Conservation (phyloP, 2,329 filamentous ascomycete genomes). For the Trichoderma guizhouense region DNA sequence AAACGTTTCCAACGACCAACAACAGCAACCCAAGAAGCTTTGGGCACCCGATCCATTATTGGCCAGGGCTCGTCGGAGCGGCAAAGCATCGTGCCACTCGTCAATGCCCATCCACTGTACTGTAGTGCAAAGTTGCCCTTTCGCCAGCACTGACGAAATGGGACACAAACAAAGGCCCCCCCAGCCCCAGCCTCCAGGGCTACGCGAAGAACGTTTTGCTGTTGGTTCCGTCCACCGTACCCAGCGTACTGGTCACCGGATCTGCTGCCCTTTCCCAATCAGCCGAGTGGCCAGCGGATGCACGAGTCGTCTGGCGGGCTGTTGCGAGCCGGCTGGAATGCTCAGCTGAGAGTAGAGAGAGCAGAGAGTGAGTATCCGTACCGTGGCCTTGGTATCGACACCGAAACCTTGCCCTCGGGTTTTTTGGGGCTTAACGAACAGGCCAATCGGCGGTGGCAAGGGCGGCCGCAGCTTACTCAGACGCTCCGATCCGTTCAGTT, state of each 20-base stretch:
- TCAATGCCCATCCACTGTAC: background rate
- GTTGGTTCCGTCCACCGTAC: background rate
- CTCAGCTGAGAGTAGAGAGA: background rate
- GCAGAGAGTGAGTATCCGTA: background rate
- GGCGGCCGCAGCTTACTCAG: background rate
- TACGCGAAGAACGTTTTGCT: background rate
- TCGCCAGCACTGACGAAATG: background rate
- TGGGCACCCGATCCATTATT: background rate
- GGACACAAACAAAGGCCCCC: background rate
- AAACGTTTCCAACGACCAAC: background rate
- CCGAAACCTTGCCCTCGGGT: constrained; percentile 9
- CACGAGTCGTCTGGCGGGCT: background rate
- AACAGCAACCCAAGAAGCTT: background rate
- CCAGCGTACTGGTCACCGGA: constrained; percentile 6
- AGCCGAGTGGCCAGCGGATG: background rate
- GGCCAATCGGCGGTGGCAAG: background rate
- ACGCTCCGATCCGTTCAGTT: background rate
- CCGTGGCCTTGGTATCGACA: constrained; percentile 12
- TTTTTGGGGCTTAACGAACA: background rate
- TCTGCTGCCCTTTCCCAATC: background rate
- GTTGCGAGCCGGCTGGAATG: constrained; percentile 1
- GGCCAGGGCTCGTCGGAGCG: background rate
- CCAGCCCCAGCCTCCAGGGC: background rate
- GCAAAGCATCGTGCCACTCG: background rate
- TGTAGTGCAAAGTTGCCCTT: background rate